Conservation (phyloP, 441 rosid species). For the Jatropha podagrica region DNA sequence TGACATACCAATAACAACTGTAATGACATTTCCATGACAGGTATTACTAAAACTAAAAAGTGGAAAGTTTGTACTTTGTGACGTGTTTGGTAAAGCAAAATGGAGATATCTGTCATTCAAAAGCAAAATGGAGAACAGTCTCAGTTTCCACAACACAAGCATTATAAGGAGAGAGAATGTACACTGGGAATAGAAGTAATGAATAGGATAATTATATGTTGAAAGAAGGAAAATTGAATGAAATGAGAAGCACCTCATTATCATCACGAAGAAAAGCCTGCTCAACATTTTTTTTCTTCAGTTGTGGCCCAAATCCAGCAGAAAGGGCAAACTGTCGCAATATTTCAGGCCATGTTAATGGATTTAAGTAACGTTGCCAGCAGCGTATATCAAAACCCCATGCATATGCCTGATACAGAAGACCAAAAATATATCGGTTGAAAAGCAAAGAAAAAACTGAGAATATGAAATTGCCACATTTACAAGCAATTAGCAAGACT, state of each 20-base stretch:
- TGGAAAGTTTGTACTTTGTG: background rate
- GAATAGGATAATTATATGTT: background rate
- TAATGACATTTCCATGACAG: background rate
- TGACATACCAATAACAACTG: background rate
- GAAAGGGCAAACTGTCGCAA: constrained; percentile 81
- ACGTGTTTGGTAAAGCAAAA: background rate
- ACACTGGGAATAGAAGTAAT: background rate
- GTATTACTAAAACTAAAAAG: background rate
- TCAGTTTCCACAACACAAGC: background rate
- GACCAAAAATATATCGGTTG: background rate
- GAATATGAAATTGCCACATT: constrained; percentile 10
- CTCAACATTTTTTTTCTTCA: constrained; percentile 52
- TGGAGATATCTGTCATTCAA: too few species aligned
- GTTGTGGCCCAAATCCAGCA: constrained; percentile 82
- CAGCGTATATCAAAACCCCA: constrained; percentile 87
- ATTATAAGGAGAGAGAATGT: background rate
- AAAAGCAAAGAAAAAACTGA: constrained; percentile 4
- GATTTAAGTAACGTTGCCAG: constrained; percentile 75
- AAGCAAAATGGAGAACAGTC: too few species aligned
- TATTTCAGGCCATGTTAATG: constrained; percentile 86
- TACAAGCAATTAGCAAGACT: constrained; percentile 25
- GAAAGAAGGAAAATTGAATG: background rate
- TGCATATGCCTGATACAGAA: constrained; percentile 59
- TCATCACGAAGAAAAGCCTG: constrained; percentile 50
- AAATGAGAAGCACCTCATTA: constrained; percentile 49